Percentiles rank a stretch among this genome's conserved stretches.
Evolutionary conservation across 768 basidiomycete species (phyloP).

Genomic region (Russula brevipes): DNA sequence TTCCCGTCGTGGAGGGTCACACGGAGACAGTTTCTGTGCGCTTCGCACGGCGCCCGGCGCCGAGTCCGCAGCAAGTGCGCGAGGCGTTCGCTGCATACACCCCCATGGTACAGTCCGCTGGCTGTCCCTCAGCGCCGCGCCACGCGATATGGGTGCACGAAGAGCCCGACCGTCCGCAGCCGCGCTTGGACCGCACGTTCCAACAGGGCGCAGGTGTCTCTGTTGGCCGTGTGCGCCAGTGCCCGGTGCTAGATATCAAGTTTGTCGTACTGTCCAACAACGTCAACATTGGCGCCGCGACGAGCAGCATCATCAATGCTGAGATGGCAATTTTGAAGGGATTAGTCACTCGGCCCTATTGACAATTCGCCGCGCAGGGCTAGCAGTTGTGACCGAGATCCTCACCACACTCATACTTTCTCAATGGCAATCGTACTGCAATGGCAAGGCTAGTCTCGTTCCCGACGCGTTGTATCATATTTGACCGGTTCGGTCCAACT

Average conservation of each 20-base stretch:
- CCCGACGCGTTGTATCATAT: background rate
- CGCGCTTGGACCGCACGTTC: constrained; percentile 82
- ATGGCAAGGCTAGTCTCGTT: constrained; percentile 38
- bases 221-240: constrained; percentile 88
- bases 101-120: constrained; percentile 66
- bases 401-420: constrained; percentile 70
- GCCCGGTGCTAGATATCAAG: constrained; percentile 90
- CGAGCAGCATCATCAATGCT: constrained; percentile 94
- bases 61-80: constrained; percentile 80
- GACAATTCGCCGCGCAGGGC: constrained; percentile 51
- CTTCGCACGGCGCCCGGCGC: constrained; percentile 74
- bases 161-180: constrained; percentile 89
- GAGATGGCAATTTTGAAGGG: constrained; percentile 88
- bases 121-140: constrained; percentile 79
- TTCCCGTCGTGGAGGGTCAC: constrained; percentile 94
- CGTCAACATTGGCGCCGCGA: constrained; percentile 93
- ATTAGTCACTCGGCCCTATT: constrained; percentile 47
- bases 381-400: constrained; percentile 68
- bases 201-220: constrained; percentile 88
- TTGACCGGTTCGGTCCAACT: background rate
- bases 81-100: constrained; percentile 72
- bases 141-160: constrained; percentile 90
- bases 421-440: constrained; percentile 55
- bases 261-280: constrained; percentile 92
- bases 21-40: constrained; percentile 84